Conservation (phyloP, 768 basidiomycete species). For the Mycena rosella region DNA sequence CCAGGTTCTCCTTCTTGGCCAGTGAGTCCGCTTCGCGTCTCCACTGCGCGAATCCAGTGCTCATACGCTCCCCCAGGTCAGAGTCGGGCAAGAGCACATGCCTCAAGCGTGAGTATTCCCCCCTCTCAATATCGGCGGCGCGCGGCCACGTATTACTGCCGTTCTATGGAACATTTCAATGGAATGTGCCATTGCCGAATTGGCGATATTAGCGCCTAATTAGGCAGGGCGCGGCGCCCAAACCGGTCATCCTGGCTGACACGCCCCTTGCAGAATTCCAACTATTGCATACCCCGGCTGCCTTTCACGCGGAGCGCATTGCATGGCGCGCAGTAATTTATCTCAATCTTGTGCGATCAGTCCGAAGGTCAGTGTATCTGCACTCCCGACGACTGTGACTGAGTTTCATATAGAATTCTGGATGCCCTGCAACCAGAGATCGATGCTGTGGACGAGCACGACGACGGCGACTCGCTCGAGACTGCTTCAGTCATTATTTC, state of each 20-base stretch:
- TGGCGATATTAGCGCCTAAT: slow-evolving; percentile 29
- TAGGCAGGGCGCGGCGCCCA: slow-evolving; percentile 20
- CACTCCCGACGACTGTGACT: slow-evolving; percentile 32
- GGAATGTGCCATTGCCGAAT: slow-evolving; percentile 33
- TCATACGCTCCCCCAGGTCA: slow-evolving; percentile 52
- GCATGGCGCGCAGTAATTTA: slow-evolving; percentile 93
- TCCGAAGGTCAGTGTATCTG: slow-evolving; percentile 68
- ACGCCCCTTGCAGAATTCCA: slow-evolving; percentile 75
- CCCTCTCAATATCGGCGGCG: slow-evolving; percentile 11
- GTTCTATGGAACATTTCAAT: slow-evolving; percentile 34
- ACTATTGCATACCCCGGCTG: slow-evolving; percentile 80
- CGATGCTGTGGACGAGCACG: slow-evolving; percentile 70
- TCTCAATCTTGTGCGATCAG: slow-evolving; percentile 86
- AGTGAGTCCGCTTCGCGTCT: slow-evolving; percentile 47
- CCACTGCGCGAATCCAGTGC: background rate
- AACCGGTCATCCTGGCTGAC: slow-evolving; percentile 14
- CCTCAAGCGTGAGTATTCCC: slow-evolving; percentile 79
- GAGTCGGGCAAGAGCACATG: slow-evolving; percentile 93
- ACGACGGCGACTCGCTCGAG: slow-evolving; percentile 66
- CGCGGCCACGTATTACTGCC: slow-evolving; percentile 32
- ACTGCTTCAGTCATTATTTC: slow-evolving; percentile 65
- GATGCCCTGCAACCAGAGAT: slow-evolving; percentile 79
- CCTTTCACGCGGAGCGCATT: slow-evolving; percentile 83
- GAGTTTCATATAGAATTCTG: slow-evolving; percentile 66
- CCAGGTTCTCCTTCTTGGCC: slow-evolving; percentile 84